phyloP scores from a whole-genome alignment of 176 grass and related monocot genomes.

The Puya raimondii region DNA sequence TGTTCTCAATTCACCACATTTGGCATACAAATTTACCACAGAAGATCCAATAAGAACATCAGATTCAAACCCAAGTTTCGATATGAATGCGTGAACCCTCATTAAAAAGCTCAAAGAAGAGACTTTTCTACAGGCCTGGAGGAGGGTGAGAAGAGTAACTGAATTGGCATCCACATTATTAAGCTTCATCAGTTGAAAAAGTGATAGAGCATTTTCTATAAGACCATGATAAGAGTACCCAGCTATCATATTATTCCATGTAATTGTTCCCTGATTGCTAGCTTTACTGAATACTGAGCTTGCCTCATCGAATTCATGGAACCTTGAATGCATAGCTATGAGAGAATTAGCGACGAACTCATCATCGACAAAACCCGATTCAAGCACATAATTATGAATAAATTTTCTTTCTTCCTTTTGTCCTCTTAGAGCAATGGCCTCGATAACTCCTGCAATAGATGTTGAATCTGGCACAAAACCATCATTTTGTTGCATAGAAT shows the following conservation, averaged over 20 bases:
- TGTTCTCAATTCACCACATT: slow-evolving; percentile 17
- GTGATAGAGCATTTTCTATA: slow-evolving; percentile 1
- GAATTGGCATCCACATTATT: slow-evolving; percentile 10
- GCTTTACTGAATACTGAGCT: slow-evolving; percentile 6
- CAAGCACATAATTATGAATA: slow-evolving; percentile 8
- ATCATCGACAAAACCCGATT: slow-evolving; percentile 13
- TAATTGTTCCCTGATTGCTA: slow-evolving; percentile 1
- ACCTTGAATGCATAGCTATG: slow-evolving; percentile 18
- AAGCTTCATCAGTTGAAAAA: slow-evolving; percentile 15
- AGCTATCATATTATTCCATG: slow-evolving; percentile 21
- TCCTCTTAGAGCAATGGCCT: slow-evolving; percentile 18
- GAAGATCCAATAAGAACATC: slow-evolving; percentile 12
- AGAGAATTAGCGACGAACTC: slow-evolving; percentile 19
- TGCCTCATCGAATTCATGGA: slow-evolving; percentile 19
- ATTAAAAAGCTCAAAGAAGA: slow-evolving; percentile 10
- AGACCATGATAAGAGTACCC: slow-evolving; percentile 5
- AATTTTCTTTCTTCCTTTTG: slow-evolving; percentile 13
- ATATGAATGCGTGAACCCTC: slow-evolving; percentile 5
- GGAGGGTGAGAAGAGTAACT: slow-evolving; percentile 5
- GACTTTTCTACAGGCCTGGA: not conserved
- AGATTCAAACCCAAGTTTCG: slow-evolving; percentile 14
- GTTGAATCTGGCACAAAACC: slow-evolving; percentile 18
- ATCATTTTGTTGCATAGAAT: slow-evolving; percentile 19
- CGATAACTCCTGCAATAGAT: slow-evolving; percentile 15
- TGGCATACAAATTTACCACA: slow-evolving; percentile 15